Percentiles rank a stretch among this genome's conserved stretches.
Evolutionary conservation across 2,329 filamentous ascomycete species (phyloP).

Genomic region (Sporothrix curviconia): DNA sequence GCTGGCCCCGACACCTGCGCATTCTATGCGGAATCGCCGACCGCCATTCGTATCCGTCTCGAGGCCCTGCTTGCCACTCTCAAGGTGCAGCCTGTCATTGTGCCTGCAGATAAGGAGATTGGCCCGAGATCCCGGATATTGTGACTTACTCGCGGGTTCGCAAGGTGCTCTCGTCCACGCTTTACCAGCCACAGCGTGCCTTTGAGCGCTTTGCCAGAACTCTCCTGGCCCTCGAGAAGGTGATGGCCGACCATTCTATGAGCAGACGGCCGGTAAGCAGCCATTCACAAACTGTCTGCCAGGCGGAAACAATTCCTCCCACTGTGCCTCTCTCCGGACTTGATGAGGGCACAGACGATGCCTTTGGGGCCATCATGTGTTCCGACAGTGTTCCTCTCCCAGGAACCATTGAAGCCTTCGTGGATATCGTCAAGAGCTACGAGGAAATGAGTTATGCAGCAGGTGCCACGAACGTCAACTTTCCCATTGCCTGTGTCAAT

Average conservation of each 20-base stretch:
- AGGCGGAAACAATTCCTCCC: slow-evolving; percentile 26
- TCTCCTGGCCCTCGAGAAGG: slow-evolving; percentile 38
- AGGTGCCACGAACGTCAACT: slow-evolving; percentile 38
- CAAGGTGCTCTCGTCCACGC: slow-evolving; percentile 33
- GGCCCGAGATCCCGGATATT: slow-evolving; percentile 40
- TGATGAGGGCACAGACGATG: slow-evolving; percentile 33
- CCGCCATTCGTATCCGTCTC: slow-evolving; percentile 35
- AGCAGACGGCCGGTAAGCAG: slow-evolving; percentile 21
- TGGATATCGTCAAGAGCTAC: slow-evolving; percentile 29
- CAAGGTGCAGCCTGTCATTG: slow-evolving; percentile 37
- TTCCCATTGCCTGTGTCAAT: slow-evolving; percentile 35
- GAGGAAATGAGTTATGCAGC: slow-evolving; percentile 33
- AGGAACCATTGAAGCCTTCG: slow-evolving; percentile 30
- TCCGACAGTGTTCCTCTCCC: slow-evolving; percentile 32
- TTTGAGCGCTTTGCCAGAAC: slow-evolving; percentile 38
- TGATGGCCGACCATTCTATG: slow-evolving; percentile 39
- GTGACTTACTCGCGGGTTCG: slow-evolving; percentile 45
- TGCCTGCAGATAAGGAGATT: slow-evolving; percentile 24
- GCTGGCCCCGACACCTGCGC: slow-evolving; percentile 44
- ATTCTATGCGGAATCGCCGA: slow-evolving; percentile 33
- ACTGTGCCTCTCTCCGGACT: slow-evolving; percentile 26
- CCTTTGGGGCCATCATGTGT: slow-evolving; percentile 41
- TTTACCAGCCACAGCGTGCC: slow-evolving; percentile 39
- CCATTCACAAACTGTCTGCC: slow-evolving; percentile 25
- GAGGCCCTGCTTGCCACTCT: slow-evolving; percentile 35